Evolutionary conservation across 805 yeast species (phyloP).

Genomic region (Cyberlindnera nakhonratchasimensis): DNA sequence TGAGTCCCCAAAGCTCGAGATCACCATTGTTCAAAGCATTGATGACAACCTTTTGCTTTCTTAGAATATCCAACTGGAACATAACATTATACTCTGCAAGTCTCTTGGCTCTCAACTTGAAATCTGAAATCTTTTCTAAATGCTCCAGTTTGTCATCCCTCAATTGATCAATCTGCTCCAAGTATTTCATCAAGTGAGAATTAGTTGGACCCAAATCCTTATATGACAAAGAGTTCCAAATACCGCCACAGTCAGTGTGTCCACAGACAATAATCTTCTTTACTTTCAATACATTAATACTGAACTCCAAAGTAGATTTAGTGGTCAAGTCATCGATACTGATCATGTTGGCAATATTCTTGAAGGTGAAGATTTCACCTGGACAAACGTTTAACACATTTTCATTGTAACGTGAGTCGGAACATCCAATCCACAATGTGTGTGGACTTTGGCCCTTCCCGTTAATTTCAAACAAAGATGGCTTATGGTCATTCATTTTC

Average conservation of each 20-base stretch:
- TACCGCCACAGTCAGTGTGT: constrained; percentile 94
- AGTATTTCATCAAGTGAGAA: constrained; percentile 32
- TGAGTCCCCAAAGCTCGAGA: constrained; percentile 75
- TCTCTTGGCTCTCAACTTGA: constrained; percentile 51
- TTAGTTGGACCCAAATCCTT: constrained; percentile 60
- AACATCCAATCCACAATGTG: constrained; percentile 91
- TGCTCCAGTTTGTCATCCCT: constrained; percentile 54
- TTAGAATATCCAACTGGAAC: constrained; percentile 65
- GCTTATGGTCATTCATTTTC: constrained; percentile 27
- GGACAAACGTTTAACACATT: constrained; percentile 72
- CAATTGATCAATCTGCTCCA: constrained; percentile 67
- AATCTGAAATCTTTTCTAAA: constrained; percentile 47
- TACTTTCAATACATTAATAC: constrained; percentile 80
- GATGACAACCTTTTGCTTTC: constrained; percentile 52
- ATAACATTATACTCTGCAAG: constrained; percentile 75
- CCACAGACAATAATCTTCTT: constrained; percentile 84
- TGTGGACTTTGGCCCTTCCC: constrained; percentile 89
- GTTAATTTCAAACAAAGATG: constrained; percentile 36
- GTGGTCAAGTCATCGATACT: constrained; percentile 65
- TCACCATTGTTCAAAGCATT: constrained; percentile 59
- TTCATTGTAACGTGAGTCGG: constrained; percentile 89
- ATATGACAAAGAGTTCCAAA: constrained; percentile 70
- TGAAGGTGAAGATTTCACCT: constrained; percentile 86
- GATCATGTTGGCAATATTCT: constrained; percentile 82
- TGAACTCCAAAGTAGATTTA: constrained; percentile 80